phyloP scores from a whole-genome alignment of 148 eudicot species.

The Beta vulgaris region DNA sequence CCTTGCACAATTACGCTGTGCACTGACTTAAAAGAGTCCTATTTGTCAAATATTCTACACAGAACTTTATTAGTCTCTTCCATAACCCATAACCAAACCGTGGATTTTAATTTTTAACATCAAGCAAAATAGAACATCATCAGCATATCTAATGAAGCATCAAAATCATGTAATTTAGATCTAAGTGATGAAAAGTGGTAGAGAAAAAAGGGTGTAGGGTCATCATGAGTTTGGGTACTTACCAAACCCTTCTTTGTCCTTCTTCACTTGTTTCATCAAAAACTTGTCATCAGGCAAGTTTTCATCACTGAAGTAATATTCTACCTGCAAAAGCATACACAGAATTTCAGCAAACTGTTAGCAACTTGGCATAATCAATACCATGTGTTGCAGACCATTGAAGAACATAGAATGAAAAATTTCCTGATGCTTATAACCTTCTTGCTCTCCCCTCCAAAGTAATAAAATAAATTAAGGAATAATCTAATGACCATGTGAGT shows the following conservation, averaged over 20 bases:
- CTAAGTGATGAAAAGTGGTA: too few relatives aligned
- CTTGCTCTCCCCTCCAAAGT: too few relatives aligned
- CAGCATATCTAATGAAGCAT: not conserved
- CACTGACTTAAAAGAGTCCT: not conserved
- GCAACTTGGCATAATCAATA: not conserved
- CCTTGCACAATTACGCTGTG: slow-evolving; percentile 4
- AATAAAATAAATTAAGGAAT: too few relatives aligned
- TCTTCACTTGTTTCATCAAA: slow-evolving; percentile 62
- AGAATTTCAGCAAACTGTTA: not conserved
- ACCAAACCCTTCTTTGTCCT: slow-evolving; percentile 71
- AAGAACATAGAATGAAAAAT: not conserved
- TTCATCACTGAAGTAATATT: slow-evolving; percentile 88
- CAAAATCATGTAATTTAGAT: not conserved
- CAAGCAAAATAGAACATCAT: not conserved
- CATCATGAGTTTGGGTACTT: slow-evolving; percentile 12
- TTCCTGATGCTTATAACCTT: too few relatives aligned
- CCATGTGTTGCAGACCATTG: not conserved
- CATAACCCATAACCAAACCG: not conserved
- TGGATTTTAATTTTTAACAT: not conserved
- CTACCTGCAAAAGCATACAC: slow-evolving; percentile 58
- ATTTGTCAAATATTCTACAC: not conserved
- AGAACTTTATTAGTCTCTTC: not conserved
- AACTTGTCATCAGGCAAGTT: slow-evolving; percentile 76
- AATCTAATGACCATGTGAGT: not conserved
- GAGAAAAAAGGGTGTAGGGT: not conserved